Percentiles rank a stretch among this genome's conserved stretches.
These are phyloP conservation scores for Tuber indicum DNA, from an alignment of 495 filamentous ascomycete species.

Conservation along the genomic window DNA sequence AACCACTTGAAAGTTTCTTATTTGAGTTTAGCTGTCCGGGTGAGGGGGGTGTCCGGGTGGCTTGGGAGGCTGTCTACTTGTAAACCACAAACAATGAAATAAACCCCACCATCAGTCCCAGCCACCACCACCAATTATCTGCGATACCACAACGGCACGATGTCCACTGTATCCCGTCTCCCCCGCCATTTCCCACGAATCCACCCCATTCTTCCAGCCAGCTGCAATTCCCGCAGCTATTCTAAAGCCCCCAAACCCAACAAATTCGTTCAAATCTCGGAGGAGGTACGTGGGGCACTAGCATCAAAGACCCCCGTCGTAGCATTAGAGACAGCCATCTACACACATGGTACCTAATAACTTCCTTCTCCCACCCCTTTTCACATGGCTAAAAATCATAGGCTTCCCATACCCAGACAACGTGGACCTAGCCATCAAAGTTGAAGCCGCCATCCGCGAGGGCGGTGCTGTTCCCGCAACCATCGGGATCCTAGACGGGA, in stretches of 20 bases:
- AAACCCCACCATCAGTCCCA: neutral
- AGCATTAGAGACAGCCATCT: slow-evolving; percentile 87
- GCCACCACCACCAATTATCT: neutral
- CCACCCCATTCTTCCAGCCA: neutral
- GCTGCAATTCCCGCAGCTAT: neutral
- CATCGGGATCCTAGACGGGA: slow-evolving; percentile 73
- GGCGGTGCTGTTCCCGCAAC: slow-evolving; percentile 90
- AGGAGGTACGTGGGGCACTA: slow-evolving; percentile 73
- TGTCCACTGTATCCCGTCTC: slow-evolving; percentile 26
- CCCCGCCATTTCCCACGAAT: slow-evolving; percentile 13
- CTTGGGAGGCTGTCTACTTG: too few relatives aligned
- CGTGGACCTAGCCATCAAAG: slow-evolving; percentile 57
- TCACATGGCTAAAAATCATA: slow-evolving; percentile 45
- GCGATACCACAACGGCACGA: neutral
- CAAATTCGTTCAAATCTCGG: slow-evolving; percentile 64
- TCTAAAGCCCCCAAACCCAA: slow-evolving; percentile 43
- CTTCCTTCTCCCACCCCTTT: neutral
- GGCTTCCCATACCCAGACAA: slow-evolving; percentile 84
- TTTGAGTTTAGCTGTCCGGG: too few relatives aligned
- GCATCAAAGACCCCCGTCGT: slow-evolving; percentile 69
- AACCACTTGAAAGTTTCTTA: too few relatives aligned
- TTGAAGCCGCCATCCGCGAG: slow-evolving; percentile 69
- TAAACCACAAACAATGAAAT: too few relatives aligned
- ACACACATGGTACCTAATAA: slow-evolving; percentile 59
- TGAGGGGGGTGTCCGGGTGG: too few relatives aligned